Evolutionary conservation across 179 eudicot genomes (phyloP).

Genomic region (Vitellaria paradoxa): DNA sequence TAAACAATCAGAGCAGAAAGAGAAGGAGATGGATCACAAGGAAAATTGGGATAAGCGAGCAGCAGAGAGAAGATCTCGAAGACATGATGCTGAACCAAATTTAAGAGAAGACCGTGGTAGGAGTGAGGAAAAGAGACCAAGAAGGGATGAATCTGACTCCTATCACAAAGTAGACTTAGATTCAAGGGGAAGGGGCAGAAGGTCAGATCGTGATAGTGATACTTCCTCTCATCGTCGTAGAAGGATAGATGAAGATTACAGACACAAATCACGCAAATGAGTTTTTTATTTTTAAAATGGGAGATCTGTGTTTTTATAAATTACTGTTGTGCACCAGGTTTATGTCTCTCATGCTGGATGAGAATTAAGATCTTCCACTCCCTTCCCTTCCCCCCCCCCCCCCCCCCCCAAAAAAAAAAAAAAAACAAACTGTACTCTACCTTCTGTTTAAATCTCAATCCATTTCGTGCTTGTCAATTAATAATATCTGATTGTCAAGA

Average conservation of each 20-base stretch:
- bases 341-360: background rate
- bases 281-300: background rate
- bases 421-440: too few relatives aligned
- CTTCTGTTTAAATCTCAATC: background rate
- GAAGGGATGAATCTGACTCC: conserved; percentile 37
- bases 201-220: conserved; percentile 16
- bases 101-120: conserved; percentile 42
- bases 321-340: background rate
- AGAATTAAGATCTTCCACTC: background rate
- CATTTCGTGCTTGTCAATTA: background rate
- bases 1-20: conserved; percentile 30
- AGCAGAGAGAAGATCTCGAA: conserved; percentile 34
- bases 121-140: conserved; percentile 57
- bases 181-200: conserved; percentile 17
- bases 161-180: conserved; percentile 28
- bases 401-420: too few relatives aligned
- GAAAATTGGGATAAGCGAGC: conserved; percentile 32
- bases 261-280: conserved; percentile 21
- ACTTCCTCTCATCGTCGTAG: conserved; percentile 17
- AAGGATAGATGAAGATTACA: conserved; percentile 19
- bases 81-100: conserved; percentile 39
- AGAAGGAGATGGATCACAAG: conserved; percentile 16
- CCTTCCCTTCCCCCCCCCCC: too few relatives aligned
- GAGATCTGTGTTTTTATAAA: conserved; percentile 1
- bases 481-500: background rate